Percentiles rank a stretch among this genome's conserved stretches.
phyloP scores from a whole-genome alignment of 805 yeast species.

The Hanseniaspora valbyensis region DNA sequence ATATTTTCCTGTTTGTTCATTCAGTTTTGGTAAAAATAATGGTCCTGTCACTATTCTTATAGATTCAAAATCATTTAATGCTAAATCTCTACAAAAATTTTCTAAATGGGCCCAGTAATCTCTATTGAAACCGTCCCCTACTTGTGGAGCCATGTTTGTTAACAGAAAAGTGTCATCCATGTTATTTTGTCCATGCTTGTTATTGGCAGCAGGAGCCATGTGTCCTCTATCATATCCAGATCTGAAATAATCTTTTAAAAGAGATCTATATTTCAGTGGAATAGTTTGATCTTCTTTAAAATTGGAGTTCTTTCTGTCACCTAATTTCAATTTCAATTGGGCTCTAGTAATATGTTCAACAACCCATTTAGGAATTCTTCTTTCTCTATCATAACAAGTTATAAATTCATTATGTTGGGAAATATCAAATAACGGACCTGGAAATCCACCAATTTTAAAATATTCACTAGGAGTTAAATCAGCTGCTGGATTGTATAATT shows the following conservation, averaged over 20 bases:
- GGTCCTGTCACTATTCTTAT: conserved; percentile 93
- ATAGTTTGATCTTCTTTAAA: conserved; percentile 80
- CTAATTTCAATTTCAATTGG: conserved; percentile 45
- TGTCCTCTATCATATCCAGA: conserved; percentile 96
- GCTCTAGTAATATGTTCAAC: conserved; percentile 77
- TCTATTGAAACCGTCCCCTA: conserved; percentile 93
- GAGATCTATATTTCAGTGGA: conserved; percentile 66
- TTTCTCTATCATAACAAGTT: conserved; percentile 74
- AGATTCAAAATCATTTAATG: conserved; percentile 47
- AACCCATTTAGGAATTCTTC: conserved; percentile 76
- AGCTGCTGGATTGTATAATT: conserved; percentile 22
- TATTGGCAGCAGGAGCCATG: conserved; percentile 96
- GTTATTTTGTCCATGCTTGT: conserved; percentile 77
- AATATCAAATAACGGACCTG: conserved; percentile 87
- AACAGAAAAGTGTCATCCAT: conserved; percentile 90
- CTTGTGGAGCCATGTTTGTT: conserved; percentile 92
- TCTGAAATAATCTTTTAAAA: conserved; percentile 76
- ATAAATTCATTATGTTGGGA: conserved; percentile 64
- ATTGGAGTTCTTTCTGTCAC: conserved; percentile 68
- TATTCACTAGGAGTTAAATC: conserved; percentile 63
- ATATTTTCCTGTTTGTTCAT: conserved; percentile 68
- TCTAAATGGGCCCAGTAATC: conserved; percentile 98
- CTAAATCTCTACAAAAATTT: conserved; percentile 70
- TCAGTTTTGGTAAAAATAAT: conserved; percentile 66
- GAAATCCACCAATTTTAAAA: conserved; percentile 77